These are phyloP conservation scores for Daldinia grandis DNA, from an alignment of 495 filamentous ascomycete species.

Conservation along the genomic window DNA sequence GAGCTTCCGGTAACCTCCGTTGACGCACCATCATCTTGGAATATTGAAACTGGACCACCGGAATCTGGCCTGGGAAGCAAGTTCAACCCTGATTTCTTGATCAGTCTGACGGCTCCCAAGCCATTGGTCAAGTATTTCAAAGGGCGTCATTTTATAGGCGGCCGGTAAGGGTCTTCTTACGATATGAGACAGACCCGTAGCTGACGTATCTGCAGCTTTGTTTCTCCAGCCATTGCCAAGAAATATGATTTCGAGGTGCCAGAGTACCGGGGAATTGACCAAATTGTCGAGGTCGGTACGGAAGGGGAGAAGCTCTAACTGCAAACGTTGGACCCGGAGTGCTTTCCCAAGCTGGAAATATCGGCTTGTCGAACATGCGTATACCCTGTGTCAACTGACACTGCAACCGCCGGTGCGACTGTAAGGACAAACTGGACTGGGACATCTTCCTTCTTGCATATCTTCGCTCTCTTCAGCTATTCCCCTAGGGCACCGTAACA, in stretches of 20 bases:
- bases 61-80: constrained; percentile 76
- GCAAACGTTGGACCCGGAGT: constrained; percentile 5
- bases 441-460: constrained; percentile 59
- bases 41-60: constrained; percentile 87
- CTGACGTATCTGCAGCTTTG: constrained; percentile 66
- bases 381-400: constrained; percentile 49
- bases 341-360: constrained; percentile 4
- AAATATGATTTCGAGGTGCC: constrained; percentile 90
- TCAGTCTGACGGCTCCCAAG: constrained; percentile 95
- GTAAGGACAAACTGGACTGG: constrained; percentile 60
- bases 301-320: constrained; percentile 66
- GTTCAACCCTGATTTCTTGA: constrained; percentile 78
- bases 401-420: constrained; percentile 56
- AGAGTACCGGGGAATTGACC: constrained; percentile 86
- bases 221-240: constrained; percentile 77
- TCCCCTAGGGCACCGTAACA: constrained; percentile 53
- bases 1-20: constrained; percentile 82
- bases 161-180: constrained; percentile 59
- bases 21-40: constrained; percentile 93
- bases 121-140: constrained; percentile 84
- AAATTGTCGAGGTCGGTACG: constrained; percentile 78
- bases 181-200: not conserved
- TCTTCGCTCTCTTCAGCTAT: constrained; percentile 45
- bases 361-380: constrained; percentile 5
- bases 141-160: constrained; percentile 90